Evolutionary conservation across 306 rosid genomes (phyloP), one percentile per base, ranked within the genome.

Genomic region (Gynostemma pentaphyllum): DNA sequence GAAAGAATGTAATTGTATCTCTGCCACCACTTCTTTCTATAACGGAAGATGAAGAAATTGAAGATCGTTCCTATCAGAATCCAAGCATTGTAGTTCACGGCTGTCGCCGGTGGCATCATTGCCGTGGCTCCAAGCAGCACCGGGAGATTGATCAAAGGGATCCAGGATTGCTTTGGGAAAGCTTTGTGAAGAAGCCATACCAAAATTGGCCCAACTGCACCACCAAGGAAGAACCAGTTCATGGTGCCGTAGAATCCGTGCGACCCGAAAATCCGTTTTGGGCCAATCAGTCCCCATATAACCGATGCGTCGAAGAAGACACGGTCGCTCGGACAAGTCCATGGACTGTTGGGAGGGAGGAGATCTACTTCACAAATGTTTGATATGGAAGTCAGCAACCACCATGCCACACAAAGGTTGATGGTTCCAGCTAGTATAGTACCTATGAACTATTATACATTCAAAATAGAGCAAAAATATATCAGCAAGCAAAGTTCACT

Each of bases 281-380:
- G 74, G 13, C 81, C 81, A 2, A 76, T 70, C 15, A 76, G 46
- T 7, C 77, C 81, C 81, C 77, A 76, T 18, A 76, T 68, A 1
- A 76, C 74, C 0, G 81, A 76, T 0, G 77, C 74, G 22, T 56
- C 67, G 45, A 72, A 76, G 68, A 76, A 76, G 27, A 76, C 81
- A 0, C 54, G 40, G 12, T 76, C 77, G 12, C 40, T 13, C 0
- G 77, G 74, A 44, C 77, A 76, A 3, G 81, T 76, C 81, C 81
- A 76, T 2, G 74, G 77, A 45, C 81, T 76, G 14, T 50, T 72
- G 13, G 71, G 50, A 26, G 69, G 77, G 39, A 76, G 71, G 36
- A 68, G 34, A 0, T 60, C 62, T 13, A 14, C 54, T 10, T 55
- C 53, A 21, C 81, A 76, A 44, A 76, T 76, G 48, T 72, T 64